Conservation (phyloP, 2,329 filamentous ascomycete genomes). For the Stemphylium beticola region DNA sequence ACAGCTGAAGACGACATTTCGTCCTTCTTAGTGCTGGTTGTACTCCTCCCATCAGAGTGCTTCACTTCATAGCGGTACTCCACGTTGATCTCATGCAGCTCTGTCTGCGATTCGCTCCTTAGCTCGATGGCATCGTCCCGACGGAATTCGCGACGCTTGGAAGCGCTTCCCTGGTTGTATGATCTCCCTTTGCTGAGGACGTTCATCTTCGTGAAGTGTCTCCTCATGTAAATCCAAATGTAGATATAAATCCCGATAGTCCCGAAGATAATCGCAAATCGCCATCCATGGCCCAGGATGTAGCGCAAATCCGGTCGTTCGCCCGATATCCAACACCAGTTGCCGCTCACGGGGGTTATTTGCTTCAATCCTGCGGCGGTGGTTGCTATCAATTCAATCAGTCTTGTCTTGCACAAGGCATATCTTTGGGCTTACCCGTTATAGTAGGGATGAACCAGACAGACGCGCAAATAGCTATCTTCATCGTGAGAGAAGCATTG, state of each 20-base stretch:
- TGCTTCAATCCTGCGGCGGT: slow-evolving; percentile 3
- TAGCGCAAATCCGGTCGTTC: slow-evolving; percentile 7
- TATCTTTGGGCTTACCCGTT: slow-evolving; percentile 1
- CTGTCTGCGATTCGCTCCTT: slow-evolving; percentile 4
- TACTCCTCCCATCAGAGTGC: slow-evolving; percentile 12
- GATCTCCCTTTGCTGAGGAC: neutral
- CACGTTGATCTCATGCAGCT: slow-evolving; percentile 10
- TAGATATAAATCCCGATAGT: slow-evolving; percentile 10
- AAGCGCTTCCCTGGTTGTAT: neutral
- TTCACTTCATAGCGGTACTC: slow-evolving; percentile 6
- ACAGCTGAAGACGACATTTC: neutral
- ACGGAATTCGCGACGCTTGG: neutral
- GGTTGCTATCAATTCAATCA: slow-evolving; percentile 4
- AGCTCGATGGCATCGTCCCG: neutral
- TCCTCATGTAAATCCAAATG: slow-evolving; percentile 8
- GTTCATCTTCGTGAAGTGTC: slow-evolving; percentile 1
- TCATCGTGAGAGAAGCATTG: slow-evolving; percentile 34
- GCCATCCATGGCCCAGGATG: slow-evolving; percentile 5
- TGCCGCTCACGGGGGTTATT: slow-evolving; percentile 8
- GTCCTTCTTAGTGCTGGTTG: neutral
- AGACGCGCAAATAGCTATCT: slow-evolving; percentile 45
- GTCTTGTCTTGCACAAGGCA: neutral
- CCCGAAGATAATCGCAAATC: slow-evolving; percentile 8
- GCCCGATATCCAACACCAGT: slow-evolving; percentile 14
- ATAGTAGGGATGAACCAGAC: slow-evolving; percentile 50